phyloP scores from a whole-genome alignment of 1,139 yeast species.

The Nadsonia commutata region DNA sequence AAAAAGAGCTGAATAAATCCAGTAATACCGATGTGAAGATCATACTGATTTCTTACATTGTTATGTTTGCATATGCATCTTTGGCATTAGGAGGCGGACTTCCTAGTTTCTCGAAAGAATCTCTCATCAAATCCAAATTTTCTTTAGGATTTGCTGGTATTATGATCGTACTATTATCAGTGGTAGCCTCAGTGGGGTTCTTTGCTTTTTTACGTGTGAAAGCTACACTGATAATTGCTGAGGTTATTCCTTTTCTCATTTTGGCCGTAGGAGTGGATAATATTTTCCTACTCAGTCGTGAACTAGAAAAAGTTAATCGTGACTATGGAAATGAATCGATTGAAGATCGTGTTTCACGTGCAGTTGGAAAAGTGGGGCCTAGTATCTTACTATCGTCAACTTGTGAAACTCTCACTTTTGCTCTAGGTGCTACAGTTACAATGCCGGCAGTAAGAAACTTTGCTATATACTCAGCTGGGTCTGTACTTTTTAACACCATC shows the following conservation, averaged over 20 bases:
- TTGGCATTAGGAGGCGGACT: conserved; percentile 57
- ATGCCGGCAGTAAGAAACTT: conserved; percentile 96
- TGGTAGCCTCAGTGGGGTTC: conserved; percentile 68
- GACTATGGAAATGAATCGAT: conserved; percentile 31
- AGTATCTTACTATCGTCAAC: conserved; percentile 66
- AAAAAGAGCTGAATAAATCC: conserved; percentile 68
- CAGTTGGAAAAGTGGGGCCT: conserved; percentile 71
- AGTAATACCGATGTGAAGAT: conserved; percentile 67
- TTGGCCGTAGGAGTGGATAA: conserved; percentile 93
- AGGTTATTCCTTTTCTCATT: conserved; percentile 88
- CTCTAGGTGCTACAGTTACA: conserved; percentile 62
- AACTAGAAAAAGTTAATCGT: conserved; percentile 41
- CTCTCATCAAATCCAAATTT: conserved; percentile 49
- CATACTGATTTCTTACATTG: conserved; percentile 56
- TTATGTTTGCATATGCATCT: conserved; percentile 87
- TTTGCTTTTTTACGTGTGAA: conserved; percentile 61
- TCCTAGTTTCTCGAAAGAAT: conserved; percentile 17
- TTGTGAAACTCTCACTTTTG: conserved; percentile 64
- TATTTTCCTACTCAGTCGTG: conserved; percentile 74
- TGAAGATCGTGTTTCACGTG: conserved; percentile 41
- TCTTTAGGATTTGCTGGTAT: conserved; percentile 73
- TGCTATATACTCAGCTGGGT: conserved; percentile 82
- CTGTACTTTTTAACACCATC: conserved; percentile 59
- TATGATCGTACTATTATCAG: conserved; percentile 63
- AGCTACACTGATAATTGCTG: conserved; percentile 86